Percentiles rank a stretch among this genome's conserved stretches.
phyloP scores from a whole-genome alignment of 495 filamentous ascomycete species.

The Tirmania nivea region DNA sequence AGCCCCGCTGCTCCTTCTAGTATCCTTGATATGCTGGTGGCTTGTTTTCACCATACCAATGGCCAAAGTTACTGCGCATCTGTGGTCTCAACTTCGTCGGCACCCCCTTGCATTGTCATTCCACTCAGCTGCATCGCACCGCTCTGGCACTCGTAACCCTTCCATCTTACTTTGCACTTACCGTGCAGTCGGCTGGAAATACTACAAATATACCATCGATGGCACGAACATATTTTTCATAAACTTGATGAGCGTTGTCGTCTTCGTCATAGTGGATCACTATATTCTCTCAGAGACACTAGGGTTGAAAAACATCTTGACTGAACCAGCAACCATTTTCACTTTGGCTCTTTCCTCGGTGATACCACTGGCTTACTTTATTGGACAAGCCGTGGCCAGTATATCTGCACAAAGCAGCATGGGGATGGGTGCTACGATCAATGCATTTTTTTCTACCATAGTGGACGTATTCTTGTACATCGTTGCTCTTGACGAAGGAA shows the following conservation, averaged over 20 bases:
- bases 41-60: constrained; percentile 97
- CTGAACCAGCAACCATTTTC: constrained; percentile 68
- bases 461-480: constrained; percentile 98
- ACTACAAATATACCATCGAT: constrained; percentile 98
- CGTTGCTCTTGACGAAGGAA: constrained; percentile 79
- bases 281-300: constrained; percentile 45
- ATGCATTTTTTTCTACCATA: constrained; percentile 96
- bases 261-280: constrained; percentile 88
- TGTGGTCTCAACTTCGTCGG: constrained; percentile 77
- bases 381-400: constrained; percentile 96
- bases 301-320: constrained; percentile 41
- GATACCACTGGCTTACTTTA: constrained; percentile 97
- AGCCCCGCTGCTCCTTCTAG: constrained; percentile 68
- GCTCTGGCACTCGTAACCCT: constrained; percentile 44
- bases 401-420: constrained; percentile 98
- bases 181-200: constrained; percentile 76
- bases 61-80: constrained; percentile 78
- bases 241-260: constrained; percentile 75
- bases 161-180: constrained; percentile 93
- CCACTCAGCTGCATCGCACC: constrained; percentile 58
- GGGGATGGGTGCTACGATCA: constrained; percentile 95
- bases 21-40: constrained; percentile 80
- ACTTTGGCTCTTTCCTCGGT: constrained; percentile 67
- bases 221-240: constrained; percentile 98
- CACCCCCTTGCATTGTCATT: constrained; percentile 87